Percentiles rank a stretch among this genome's conserved stretches.
These are phyloP conservation scores for Colletotrichum agaves DNA, from an alignment of 2,329 filamentous ascomycete species.

Conservation along the genomic window DNA sequence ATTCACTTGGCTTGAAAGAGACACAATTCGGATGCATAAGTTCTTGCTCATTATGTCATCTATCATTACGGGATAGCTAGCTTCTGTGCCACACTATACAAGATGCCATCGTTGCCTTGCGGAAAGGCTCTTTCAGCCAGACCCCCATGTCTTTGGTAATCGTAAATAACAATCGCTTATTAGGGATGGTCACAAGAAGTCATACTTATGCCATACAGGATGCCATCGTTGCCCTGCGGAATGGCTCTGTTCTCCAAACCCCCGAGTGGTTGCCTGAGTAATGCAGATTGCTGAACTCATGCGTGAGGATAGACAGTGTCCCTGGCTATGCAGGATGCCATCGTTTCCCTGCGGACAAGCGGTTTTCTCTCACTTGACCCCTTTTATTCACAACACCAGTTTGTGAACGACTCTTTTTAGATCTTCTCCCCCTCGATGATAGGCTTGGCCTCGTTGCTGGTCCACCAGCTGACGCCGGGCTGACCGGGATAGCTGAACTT, in stretches of 20 bases:
- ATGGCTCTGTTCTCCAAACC: slow-evolving; percentile 35
- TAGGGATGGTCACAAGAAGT: slow-evolving; percentile 23
- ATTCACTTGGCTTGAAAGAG: too few species aligned
- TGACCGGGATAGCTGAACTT: slow-evolving; percentile 80
- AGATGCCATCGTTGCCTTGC: slow-evolving; percentile 40
- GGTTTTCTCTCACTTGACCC: slow-evolving; percentile 31
- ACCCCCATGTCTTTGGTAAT: slow-evolving; percentile 19
- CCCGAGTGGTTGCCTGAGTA: slow-evolving; percentile 13
- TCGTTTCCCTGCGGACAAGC: slow-evolving; percentile 47
- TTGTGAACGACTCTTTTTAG: slow-evolving; percentile 42
- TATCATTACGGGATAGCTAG: slow-evolving; percentile 26
- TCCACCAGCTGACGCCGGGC: slow-evolving; percentile 87
- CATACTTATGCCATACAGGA: slow-evolving; percentile 31
- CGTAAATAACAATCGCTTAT: slow-evolving; percentile 15
- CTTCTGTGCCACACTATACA: slow-evolving; percentile 30
- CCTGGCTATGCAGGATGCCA: slow-evolving; percentile 44
- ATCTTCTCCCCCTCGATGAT: slow-evolving; percentile 75
- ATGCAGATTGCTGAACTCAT: background rate
- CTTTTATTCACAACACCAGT: background rate
- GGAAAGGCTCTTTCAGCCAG: slow-evolving; percentile 32
- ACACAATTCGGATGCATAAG: background rate
- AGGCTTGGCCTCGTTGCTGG: slow-evolving; percentile 77
- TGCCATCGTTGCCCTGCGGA: slow-evolving; percentile 39
- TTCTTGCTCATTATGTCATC: slow-evolving; percentile 12
- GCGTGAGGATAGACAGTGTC: slow-evolving; percentile 18